These are phyloP conservation scores for Trebouxia sp. DNA, from an alignment of 139 green algal species.

Conservation along the genomic window DNA sequence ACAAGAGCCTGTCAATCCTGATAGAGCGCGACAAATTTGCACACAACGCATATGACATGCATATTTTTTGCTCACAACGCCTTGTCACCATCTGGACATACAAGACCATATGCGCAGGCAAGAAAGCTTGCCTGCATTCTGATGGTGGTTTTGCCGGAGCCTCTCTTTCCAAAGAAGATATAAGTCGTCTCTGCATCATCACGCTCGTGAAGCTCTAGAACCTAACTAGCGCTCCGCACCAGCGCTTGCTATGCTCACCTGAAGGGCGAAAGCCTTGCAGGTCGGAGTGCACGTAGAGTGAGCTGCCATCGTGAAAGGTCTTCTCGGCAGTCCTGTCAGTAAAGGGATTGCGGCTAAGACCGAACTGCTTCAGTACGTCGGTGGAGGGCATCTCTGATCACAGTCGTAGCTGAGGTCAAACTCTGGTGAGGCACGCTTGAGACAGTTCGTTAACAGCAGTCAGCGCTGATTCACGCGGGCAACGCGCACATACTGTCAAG, in stretches of 20 bases:
- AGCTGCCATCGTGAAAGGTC: conserved; percentile 65
- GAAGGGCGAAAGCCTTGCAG: conserved; percentile 75
- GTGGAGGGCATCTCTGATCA: conserved; percentile 34
- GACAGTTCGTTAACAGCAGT: too few relatives aligned
- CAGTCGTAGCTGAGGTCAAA: too few relatives aligned
- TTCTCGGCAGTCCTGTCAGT: conserved; percentile 86
- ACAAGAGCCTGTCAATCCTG: background rate
- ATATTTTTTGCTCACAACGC: too few relatives aligned
- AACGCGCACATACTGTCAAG: too few relatives aligned
- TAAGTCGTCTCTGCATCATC: conserved; percentile 76
- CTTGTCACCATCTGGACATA: too few relatives aligned
- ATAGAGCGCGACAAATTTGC: background rate
- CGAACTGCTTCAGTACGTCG: conserved; percentile 70
- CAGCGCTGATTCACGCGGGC: too few relatives aligned
- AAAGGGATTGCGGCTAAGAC: conserved; percentile 76
- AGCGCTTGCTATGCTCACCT: conserved; percentile 5
- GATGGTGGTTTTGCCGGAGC: conserved; percentile 89
- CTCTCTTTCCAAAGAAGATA: conserved; percentile 70
- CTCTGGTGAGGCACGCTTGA: too few relatives aligned
- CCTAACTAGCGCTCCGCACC: background rate
- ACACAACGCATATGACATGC: background rate
- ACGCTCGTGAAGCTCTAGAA: background rate
- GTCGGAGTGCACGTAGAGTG: conserved; percentile 78
- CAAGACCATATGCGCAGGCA: too few relatives aligned
- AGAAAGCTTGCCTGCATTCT: conserved; percentile 38